Evolutionary conservation across 176 grass and related monocot genomes (phyloP).

Genomic region (Cocos nucifera): DNA sequence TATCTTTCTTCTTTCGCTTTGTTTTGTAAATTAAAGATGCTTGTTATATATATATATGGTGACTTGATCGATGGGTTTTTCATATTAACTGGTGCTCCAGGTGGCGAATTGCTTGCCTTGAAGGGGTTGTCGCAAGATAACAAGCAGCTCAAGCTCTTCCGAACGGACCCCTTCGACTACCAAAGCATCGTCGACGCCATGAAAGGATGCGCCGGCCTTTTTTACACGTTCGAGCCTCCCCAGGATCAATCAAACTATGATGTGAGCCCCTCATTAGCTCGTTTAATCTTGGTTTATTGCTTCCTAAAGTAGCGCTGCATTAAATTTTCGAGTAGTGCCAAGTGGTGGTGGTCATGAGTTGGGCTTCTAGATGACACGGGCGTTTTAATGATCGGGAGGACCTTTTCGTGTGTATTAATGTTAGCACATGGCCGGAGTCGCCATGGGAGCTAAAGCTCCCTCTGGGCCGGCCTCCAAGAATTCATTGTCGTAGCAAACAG

Average conservation of each 20-base stretch:
- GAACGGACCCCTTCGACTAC: constrained; percentile 77
- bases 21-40: no score
- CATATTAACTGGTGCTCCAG: no score
- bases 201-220: constrained; percentile 72
- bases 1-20: neutral
- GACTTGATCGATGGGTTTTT: no score
- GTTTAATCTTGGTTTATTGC: no score
- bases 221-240: constrained; percentile 74
- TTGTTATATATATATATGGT: no score
- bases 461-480: no score
- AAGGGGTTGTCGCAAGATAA: constrained; percentile 20
- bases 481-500: constrained; percentile 2
- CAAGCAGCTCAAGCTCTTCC: constrained; percentile 51
- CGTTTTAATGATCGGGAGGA: neutral
- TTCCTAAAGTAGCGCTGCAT: no score
- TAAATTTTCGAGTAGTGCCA: neutral
- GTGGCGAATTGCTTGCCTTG: constrained; percentile 21
- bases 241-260: constrained; percentile 44
- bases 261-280: constrained; percentile 15
- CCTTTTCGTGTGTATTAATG: constrained; percentile 25
- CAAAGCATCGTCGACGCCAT: constrained; percentile 83
- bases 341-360: constrained; percentile 26
- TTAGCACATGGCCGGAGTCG: neutral
- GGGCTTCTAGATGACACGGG: constrained; percentile 50
- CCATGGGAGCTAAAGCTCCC: no score